phyloP scores from a whole-genome alignment of 2,329 filamentous ascomycete genomes.

The Diaporthe australafricana region DNA sequence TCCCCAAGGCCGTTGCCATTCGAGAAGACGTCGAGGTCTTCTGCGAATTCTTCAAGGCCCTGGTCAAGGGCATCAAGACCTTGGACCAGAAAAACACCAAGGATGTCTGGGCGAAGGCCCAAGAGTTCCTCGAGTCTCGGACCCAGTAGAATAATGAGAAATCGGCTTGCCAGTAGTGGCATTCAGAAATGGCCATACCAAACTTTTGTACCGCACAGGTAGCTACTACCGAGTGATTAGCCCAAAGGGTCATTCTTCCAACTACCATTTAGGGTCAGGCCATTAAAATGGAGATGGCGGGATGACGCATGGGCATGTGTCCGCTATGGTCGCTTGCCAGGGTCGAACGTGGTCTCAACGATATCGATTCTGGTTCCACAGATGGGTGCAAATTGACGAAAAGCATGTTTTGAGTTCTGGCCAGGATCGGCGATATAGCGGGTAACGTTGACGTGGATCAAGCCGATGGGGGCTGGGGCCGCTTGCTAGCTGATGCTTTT shows the following conservation, averaged over 20 bases:
- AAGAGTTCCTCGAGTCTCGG: slow-evolving; percentile 61
- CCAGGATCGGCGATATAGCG: not conserved
- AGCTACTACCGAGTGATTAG: not conserved
- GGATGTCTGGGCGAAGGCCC: slow-evolving; percentile 66
- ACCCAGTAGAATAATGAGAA: slow-evolving; percentile 36
- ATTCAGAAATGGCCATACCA: not conserved
- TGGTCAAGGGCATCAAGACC: slow-evolving; percentile 68
- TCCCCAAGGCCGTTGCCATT: slow-evolving; percentile 70
- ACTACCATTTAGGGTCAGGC: not conserved
- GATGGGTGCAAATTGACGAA: not conserved
- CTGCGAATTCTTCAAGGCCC: slow-evolving; percentile 68
- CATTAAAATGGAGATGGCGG: not conserved
- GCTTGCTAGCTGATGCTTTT: slow-evolving; percentile 1
- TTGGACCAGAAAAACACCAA: slow-evolving; percentile 61
- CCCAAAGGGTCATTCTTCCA: not conserved
- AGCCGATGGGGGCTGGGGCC: not conserved
- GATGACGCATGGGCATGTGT: not conserved
- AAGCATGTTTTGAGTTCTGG: not conserved
- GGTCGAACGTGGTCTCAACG: not conserved
- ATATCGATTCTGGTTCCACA: not conserved
- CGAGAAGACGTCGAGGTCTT: slow-evolving; percentile 69
- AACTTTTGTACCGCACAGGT: not conserved
- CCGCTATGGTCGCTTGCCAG: not conserved
- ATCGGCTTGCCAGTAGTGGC: not conserved
- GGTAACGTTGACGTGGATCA: not conserved